Evolutionary conservation across 2,329 filamentous ascomycete species (phyloP).

Genomic region (Hypoxylon sp.): DNA sequence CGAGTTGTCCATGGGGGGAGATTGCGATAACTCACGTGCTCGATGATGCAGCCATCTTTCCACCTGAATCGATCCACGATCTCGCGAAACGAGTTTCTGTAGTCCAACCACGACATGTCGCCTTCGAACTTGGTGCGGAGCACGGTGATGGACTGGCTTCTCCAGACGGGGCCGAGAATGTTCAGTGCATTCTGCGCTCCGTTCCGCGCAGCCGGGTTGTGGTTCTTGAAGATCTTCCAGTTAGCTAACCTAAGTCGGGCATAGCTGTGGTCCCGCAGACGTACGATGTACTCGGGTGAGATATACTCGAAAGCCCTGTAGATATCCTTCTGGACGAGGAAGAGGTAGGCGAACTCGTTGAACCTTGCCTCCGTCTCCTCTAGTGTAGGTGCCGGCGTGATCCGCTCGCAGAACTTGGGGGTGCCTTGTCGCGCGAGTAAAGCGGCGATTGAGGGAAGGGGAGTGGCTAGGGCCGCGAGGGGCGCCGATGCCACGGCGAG

Average conservation of each 20-base stretch:
- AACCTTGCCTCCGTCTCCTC: constrained; percentile 43
- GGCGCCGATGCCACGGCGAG: constrained; percentile 27
- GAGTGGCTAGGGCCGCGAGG: constrained; percentile 19
- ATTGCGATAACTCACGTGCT: constrained; percentile 41
- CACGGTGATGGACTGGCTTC: constrained; percentile 42
- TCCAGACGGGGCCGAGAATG: constrained; percentile 45
- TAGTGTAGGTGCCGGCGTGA: constrained; percentile 37
- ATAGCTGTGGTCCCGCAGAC: constrained; percentile 4
- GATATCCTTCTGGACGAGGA: constrained; percentile 45
- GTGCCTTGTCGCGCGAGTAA: constrained; percentile 17
- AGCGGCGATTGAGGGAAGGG: constrained; percentile 3
- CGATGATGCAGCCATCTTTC: constrained; percentile 45
- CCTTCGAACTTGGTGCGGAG: constrained; percentile 44
- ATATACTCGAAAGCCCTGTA: constrained; percentile 46
- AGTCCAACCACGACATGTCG: constrained; percentile 45
- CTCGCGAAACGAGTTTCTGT: constrained; percentile 38
- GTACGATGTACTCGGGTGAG: constrained; percentile 43
- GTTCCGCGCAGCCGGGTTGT: constrained; percentile 42
- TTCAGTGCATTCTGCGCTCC: constrained; percentile 43
- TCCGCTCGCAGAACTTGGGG: constrained; percentile 33
- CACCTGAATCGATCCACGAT: constrained; percentile 45
- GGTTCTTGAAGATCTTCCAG: constrained; percentile 37
- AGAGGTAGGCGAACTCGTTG: constrained; percentile 44
- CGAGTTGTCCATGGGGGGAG: neutral
- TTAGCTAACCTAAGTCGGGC: neutral